A percentile compares a stretch with the other conserved stretches of the same genome.
Conservation (phyloP, 2,329 filamentous ascomycete species). For the Arthrobotrys entomopaga region DNA sequence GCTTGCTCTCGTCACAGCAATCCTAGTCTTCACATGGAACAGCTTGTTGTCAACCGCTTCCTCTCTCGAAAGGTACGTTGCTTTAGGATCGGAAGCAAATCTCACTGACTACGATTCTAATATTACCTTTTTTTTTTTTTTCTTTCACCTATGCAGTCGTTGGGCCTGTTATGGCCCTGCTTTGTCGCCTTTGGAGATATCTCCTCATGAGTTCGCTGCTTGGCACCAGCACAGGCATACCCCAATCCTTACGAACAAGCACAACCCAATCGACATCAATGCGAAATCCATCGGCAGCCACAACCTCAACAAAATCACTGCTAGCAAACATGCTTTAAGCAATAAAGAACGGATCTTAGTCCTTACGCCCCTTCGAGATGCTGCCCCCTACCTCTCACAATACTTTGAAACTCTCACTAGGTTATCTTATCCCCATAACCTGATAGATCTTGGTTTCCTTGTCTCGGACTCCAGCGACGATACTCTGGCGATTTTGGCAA, state of each 20-base stretch:
- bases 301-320: constrained; percentile 84
- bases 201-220: constrained; percentile 84
- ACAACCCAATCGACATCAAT: constrained; percentile 86
- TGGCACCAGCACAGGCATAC: constrained; percentile 92
- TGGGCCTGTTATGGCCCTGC: constrained; percentile 87
- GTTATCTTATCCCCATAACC: constrained; percentile 90
- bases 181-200: constrained; percentile 96
- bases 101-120: not conserved
- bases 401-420: constrained; percentile 93
- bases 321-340: constrained; percentile 78
- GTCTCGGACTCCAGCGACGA: constrained; percentile 92
- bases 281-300: constrained; percentile 79
- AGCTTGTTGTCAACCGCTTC: constrained; percentile 36
- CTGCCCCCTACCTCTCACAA: constrained; percentile 80
- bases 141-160: constrained; percentile 7
- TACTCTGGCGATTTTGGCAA: constrained; percentile 83
- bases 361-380: constrained; percentile 91
- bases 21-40: constrained; percentile 44
- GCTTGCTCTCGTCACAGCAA: constrained; percentile 27
- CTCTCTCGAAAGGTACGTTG: constrained; percentile 39
- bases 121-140: not conserved
- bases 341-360: constrained; percentile 91
- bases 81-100: not conserved
- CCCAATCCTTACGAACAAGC: constrained; percentile 95
- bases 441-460: constrained; percentile 95